These are phyloP conservation scores for Leucosporidium yakuticum DNA, from an alignment of 768 basidiomycete species.

Conservation along the genomic window DNA sequence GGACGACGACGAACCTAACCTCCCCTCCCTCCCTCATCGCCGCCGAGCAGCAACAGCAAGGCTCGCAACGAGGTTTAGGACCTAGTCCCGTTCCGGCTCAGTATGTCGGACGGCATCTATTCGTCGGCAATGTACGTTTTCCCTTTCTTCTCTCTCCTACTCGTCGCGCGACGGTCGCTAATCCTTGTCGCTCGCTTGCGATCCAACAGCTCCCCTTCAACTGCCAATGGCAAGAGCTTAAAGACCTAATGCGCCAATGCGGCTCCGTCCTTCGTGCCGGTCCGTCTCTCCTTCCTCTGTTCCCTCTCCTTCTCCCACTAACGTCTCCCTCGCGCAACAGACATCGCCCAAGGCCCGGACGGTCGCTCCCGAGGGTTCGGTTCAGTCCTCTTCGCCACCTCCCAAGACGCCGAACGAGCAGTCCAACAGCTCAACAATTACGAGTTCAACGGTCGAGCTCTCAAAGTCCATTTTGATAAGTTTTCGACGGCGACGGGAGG, in stretches of 20 bases:
- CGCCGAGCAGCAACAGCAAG: not conserved
- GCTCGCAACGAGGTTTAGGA: not conserved
- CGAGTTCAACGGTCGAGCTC: slow-evolving; percentile 75
- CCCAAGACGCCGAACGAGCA: slow-evolving; percentile 75
- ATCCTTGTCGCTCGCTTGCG: no score
- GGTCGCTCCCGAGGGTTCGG: slow-evolving; percentile 89
- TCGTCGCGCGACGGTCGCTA: no score
- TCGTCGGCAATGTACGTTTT: slow-evolving; percentile 77
- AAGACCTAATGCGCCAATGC: slow-evolving; percentile 87
- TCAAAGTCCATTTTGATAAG: slow-evolving; percentile 90
- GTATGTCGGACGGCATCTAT: slow-evolving; percentile 48
- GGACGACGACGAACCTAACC: no score
- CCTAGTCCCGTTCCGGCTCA: not conserved
- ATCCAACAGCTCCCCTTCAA: slow-evolving; percentile 79
- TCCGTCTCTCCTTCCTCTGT: slow-evolving; percentile 1
- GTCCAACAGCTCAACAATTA: slow-evolving; percentile 85
- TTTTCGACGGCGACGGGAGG: slow-evolving; percentile 43
- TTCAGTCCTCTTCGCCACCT: slow-evolving; percentile 77
- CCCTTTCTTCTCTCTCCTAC: slow-evolving; percentile 10
- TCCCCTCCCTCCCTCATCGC: no score
- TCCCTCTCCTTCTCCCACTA: not conserved
- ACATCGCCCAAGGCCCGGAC: slow-evolving; percentile 79
- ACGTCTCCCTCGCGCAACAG: slow-evolving; percentile 41
- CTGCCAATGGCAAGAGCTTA: slow-evolving; percentile 96
- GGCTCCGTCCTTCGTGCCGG: slow-evolving; percentile 77